Base-by-base conservation (phyloP, 495 filamentous ascomycete species). In the Chaetomium cochliodes region DNA sequence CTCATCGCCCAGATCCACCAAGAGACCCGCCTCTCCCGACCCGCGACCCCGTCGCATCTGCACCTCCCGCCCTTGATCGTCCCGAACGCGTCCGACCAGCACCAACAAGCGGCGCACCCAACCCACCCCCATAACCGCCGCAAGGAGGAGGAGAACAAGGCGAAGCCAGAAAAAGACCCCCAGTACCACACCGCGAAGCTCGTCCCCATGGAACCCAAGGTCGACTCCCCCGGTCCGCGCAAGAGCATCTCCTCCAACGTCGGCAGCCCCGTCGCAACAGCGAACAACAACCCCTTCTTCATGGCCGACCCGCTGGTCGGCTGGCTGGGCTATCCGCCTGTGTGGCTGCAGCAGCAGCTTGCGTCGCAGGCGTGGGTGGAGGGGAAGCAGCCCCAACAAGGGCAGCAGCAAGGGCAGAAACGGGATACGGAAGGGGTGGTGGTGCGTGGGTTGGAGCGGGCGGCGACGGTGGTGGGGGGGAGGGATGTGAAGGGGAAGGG, bases 161-260 rank as follows among this genome's bases (percentile, higher is more conserved):
- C 1, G 20, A 18, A 50, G 46, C 18, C 5, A 20, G 50, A 15
- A 8, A 5, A 56, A 6, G 51, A 37, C 1, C 39, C 5, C 3
- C 60, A 13, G 8, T 47, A 23, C 11, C 20, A 39, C 26, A 22
- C 39, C 25, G 53, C 33, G 4, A 70, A 70, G 44, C 47, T 65
- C 5, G 59, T 61, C 15, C 52, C 67, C 15, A 13, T 73, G 37
- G 71, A 72, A 33, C 71, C 71, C 12, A 69, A 72, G 33, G 58
- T 68, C 3, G 25, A 22, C 9, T 71, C 71, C 2, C 69, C 71
- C 6, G 69, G 69, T 11, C 71, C 71, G 33, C 5, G 44, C 8
- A 23, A 49, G 2, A 54, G 57, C 12, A 68, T 70, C 46, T 63
- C 69, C 12, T 63, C 64, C 11, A 67, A 72, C 42, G 71, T 72